Evolutionary conservation across 306 rosid species (phyloP), one percentile per base, ranked within the genome.

Genomic region (Delonix regia): DNA sequence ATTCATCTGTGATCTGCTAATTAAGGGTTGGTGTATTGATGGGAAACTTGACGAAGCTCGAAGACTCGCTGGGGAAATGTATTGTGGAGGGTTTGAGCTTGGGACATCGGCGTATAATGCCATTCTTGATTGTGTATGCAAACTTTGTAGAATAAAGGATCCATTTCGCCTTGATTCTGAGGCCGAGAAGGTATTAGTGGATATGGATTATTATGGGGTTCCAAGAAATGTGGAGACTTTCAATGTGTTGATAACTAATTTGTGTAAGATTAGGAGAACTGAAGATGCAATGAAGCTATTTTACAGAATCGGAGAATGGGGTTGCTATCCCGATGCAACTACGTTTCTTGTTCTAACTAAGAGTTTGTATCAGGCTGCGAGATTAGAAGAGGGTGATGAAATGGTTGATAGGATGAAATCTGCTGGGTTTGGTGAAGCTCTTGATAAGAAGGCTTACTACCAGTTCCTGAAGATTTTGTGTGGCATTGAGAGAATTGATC

Each of bases 401-500:
- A 91, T 95, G 99, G 82, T 94, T 64, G 95, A 92, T 73, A 82
- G 88, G 77, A 90, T 95, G 98, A 92, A 83, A 63, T 86, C 91
- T 10, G 78, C 89, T 0, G 97, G 97, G 0, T 69, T 33, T 30
- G 88, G 88, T 1, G 82, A 74, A 21, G 86, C 75, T 7, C 91
- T 91, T 64, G 87, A 89, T 78, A 85, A 83, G 85, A 92, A 86
- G 83, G 86, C 86, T 1, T 95, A 89, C 60, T 91, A 80, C 41
- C 85, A 79, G 49, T 83, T 95, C 45, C 52, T 95, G 59, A 95
- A 80, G 81, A 88, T 90, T 70, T 84, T 95, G 88, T 95, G 94
- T 74, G 95, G 99, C 45, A 88, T 91, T 65, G 97, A 88, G 82
- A 89, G 97, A 57, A 78, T 91, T 80, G 93, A 92, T 81, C 94